Evolutionary conservation across 805 yeast genomes (phyloP).

Genomic region (Teunomyces aglyptinius): DNA sequence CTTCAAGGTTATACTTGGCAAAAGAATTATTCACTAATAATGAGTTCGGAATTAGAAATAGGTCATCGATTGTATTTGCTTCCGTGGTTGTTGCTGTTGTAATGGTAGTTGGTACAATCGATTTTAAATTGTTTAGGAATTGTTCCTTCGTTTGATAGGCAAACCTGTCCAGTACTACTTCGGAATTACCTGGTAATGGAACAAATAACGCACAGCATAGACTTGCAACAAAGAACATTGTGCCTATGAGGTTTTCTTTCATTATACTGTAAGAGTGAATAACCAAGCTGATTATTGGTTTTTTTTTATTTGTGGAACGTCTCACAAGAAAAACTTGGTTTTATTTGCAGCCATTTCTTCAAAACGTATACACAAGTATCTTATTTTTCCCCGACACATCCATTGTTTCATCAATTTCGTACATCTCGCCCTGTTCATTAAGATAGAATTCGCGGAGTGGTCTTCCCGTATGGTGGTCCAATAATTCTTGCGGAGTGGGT

Average conservation of each 20-base stretch:
- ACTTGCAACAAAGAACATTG: not conserved
- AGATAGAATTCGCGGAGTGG: slow-evolving; percentile 26
- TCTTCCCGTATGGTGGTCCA: slow-evolving; percentile 12
- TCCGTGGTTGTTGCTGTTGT: not conserved
- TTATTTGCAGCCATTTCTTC: slow-evolving; percentile 4
- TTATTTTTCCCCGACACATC: slow-evolving; percentile 23
- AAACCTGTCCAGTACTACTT: not conserved
- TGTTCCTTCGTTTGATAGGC: not conserved
- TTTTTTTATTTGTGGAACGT: not conserved
- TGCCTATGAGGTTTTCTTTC: not conserved
- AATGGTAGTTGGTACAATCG: not conserved
- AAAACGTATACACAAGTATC: slow-evolving; percentile 30
- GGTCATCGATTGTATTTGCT: not conserved
- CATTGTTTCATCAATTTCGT: slow-evolving; percentile 16
- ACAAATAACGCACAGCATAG: not conserved
- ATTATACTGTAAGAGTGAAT: not conserved
- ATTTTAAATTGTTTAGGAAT: not conserved
- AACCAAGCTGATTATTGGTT: no score
- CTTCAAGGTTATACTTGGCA: not conserved
- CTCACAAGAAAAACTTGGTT: not conserved
- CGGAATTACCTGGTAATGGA: not conserved
- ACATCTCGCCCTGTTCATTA: slow-evolving; percentile 32
- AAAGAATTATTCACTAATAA: not conserved
- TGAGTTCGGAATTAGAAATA: not conserved
- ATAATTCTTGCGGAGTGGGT: not conserved